Base-by-base conservation (phyloP, 306 rosid genomes). In the Amphicarpaea edgeworthii region DNA sequence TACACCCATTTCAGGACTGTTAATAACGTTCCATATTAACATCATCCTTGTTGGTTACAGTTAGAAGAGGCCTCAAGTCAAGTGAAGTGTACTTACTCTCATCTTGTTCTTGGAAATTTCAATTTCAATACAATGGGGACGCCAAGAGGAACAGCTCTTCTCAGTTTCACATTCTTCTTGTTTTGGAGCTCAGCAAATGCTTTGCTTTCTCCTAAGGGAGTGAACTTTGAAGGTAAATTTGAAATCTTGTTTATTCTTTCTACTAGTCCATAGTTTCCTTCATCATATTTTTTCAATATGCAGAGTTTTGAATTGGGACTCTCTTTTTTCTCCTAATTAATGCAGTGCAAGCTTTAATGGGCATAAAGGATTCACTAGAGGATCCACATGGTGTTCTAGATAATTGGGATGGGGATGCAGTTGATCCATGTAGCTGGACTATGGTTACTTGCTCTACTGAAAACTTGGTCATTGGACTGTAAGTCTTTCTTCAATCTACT, bases 381-480 rank as follows among this genome's bases (percentile, higher is more conserved):
- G 99, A 96, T 90, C 99, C 99, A 53, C 99, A 83, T 83, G 98
- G 96, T 50, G 97, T 92, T 74, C 82, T 96, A 19, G 97, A 93
- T 20, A 90, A 92, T 76, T 96, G 99, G 99, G 99, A 96, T 80
- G 90, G 79, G 6, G 90, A 90, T 66, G 85, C 99, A n/a, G 99
- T 96, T 83, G 99, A 96, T 86, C 99, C 99, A 75, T 96, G 99
- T 87, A 96, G 97, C 73, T 96, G 99, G 99, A 92, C 96, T 49
- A 96, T 96, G 99, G 96, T 96, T 73, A 92, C 97, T 9, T 96
- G 99, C 83, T 96, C 99, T n/a, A 40, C 87, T 66, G 99, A 92
- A 17, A 88, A 82, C 77, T 66, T 90, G 7, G 99, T 96, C 79
- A 86, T 89, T 84, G 93, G 96, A 85, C 75, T 96, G 99, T 96